Percentiles rank a stretch among this genome's conserved stretches.
Evolutionary conservation across 805 yeast genomes (phyloP).

Genomic region (Metschnikowia bowlesiae): DNA sequence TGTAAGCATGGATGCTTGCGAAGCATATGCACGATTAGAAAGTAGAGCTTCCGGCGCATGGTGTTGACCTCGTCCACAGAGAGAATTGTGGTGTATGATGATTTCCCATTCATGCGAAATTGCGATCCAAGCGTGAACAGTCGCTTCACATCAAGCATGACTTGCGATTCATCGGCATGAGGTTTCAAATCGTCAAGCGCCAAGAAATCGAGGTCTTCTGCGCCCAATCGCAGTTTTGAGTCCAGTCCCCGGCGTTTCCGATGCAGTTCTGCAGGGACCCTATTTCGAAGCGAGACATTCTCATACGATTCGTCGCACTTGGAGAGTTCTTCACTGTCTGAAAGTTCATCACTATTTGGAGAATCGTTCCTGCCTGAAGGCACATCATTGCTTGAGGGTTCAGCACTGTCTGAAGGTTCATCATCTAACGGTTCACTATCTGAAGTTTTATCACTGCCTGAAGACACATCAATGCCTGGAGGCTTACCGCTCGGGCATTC

Average conservation of each 20-base stretch:
- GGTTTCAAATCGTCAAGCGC: slow-evolving; percentile 28
- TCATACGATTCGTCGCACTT: not conserved
- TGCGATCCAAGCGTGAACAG: slow-evolving; percentile 49
- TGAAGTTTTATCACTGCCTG: too few relatives aligned
- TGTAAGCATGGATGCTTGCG: slow-evolving; percentile 56
- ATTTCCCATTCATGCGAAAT: slow-evolving; percentile 15
- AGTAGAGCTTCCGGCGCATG: slow-evolving; percentile 40
- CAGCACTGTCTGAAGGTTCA: too few relatives aligned
- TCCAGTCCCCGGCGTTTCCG: not conserved
- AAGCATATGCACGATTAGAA: slow-evolving; percentile 50
- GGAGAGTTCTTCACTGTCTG: not conserved
- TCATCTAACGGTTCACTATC: too few relatives aligned
- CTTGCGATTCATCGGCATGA: slow-evolving; percentile 77
- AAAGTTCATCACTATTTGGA: not conserved
- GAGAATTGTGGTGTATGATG: slow-evolving; percentile 30
- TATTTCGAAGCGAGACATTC: not conserved
- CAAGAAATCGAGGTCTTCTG: slow-evolving; percentile 2
- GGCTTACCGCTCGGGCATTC: too few relatives aligned
- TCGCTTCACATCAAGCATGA: slow-evolving; percentile 70
- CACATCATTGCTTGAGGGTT: too few relatives aligned
- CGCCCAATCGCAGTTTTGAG: not conserved
- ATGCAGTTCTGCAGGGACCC: not conserved
- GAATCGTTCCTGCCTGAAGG: too few relatives aligned
- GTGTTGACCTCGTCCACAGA: slow-evolving; percentile 26
- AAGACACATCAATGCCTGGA: too few relatives aligned